Base-by-base conservation (phyloP, 1,284 basidiomycete genomes). In the Ganoderma sinense region DNA sequence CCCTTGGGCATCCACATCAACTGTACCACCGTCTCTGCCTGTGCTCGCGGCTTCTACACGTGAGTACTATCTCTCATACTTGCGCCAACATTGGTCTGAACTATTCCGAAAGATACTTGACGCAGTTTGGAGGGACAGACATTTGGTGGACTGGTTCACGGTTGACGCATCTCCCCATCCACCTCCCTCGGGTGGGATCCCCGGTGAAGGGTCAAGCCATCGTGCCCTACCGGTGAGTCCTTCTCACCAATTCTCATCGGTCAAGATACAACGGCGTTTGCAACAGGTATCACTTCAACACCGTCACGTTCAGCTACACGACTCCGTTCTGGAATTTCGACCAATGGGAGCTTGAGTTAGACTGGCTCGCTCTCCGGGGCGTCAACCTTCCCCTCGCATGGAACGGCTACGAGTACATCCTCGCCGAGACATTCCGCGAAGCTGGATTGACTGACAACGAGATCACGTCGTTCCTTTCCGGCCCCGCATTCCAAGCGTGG, bases 81-180 rank as follows among this genome's bases (percentile, higher is more conserved):
- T 23, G 5, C 31, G 33, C n/a, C 56, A 60, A 8, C 7, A 13
- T n/a, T 41, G 6, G 7, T 58, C 55, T 65, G 43, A 68, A 40
- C 4, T 16, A 40, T 4, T 14, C 2, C 33, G 20, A 10, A 58
- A 84, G 83, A 0, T 84, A 84, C 69, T 74, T 83, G 40, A 83
- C 82, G 0, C 76, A 80, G 41, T 77, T 77, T 62, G 81, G 79
- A 10, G 77, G 79, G 1, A 80, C 84, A 11, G 83, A 84, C 65
- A 84, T 84, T 41, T 84, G 81, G 81, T 84, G 82, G 83, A 83
- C 84, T 0, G 82, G 83, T 6, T 84, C 82, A 11, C 79, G 83
- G 29, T 78, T 84, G 16, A 72, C 76, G n/a, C 62, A 77, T 39
- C 77, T 84, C 11, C 77, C 82, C 0, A 0, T 70, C 1, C 64